phyloP scores from a whole-genome alignment of 2,329 filamentous ascomycete genomes.

The Fusarium ambrosium region DNA sequence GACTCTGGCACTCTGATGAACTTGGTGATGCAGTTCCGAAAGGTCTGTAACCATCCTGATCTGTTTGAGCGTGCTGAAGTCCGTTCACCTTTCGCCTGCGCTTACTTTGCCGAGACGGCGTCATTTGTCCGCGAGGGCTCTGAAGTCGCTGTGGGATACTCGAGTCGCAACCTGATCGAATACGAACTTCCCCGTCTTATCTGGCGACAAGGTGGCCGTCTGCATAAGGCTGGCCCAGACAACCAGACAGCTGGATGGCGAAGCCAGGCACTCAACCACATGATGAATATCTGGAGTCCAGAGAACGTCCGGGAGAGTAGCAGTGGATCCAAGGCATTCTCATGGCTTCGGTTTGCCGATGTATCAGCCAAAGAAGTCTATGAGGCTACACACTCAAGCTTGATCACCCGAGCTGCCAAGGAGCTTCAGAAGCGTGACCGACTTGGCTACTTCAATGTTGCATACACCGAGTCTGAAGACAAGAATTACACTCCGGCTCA shows the following conservation, averaged over 20 bases:
- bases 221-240: conserved; percentile 79
- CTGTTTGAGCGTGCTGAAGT: conserved; percentile 96
- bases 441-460: conserved; percentile 75
- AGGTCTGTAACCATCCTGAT: conserved; percentile 99
- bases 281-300: conserved; percentile 92
- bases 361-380: conserved; percentile 80
- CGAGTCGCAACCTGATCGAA: conserved; percentile 86
- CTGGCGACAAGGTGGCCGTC: conserved; percentile 83
- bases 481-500: conserved; percentile 77
- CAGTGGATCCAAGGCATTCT: conserved; percentile 77
- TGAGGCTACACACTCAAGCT: conserved; percentile 74
- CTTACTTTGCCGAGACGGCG: conserved; percentile 93
- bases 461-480: conserved; percentile 77
- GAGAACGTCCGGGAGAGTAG: conserved; percentile 79
- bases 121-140: conserved; percentile 93
- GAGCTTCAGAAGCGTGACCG: conserved; percentile 68
- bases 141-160: conserved; percentile 86
- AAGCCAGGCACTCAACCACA: conserved; percentile 79
- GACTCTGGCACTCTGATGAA: conserved; percentile 99
- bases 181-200: conserved; percentile 85
- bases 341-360: conserved; percentile 91
- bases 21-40: conserved; percentile 99
- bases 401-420: conserved; percentile 81
- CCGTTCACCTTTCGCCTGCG: conserved; percentile 84
- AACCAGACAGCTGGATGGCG: conserved; percentile 85